Percentiles rank a stretch among this genome's conserved stretches.
Conservation (phyloP, 805 yeast genomes). For the Lipomyces orientalis region DNA sequence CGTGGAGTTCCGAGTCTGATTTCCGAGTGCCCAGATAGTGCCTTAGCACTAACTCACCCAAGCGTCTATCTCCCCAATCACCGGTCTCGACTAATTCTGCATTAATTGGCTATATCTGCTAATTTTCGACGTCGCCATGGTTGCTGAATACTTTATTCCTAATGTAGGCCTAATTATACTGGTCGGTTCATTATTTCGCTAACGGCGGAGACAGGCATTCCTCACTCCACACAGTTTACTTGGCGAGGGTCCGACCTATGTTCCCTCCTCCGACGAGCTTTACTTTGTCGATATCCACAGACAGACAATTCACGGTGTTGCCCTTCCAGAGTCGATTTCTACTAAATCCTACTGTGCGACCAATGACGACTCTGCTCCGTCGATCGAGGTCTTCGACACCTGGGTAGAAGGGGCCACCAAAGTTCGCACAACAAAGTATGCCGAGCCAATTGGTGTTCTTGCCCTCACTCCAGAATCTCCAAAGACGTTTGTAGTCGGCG, state of each 20-base stretch:
- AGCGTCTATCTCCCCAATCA: too few species aligned
- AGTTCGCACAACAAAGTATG: constrained; percentile 42
- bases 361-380: constrained; percentile 27
- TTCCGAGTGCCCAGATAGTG: too few species aligned
- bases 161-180: background rate
- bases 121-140: background rate
- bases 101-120: background rate
- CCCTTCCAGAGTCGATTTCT: constrained; percentile 11
- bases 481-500: constrained; percentile 63
- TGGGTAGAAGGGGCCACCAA: constrained; percentile 31
- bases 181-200: background rate
- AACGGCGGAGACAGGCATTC: constrained; percentile 28
- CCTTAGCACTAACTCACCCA: too few species aligned
- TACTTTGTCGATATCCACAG: constrained; percentile 45
- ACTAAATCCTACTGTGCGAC: constrained; percentile 16
- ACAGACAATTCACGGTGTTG: constrained; percentile 19
- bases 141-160: constrained; percentile 23
- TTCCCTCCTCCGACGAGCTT: constrained; percentile 40
- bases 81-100: background rate
- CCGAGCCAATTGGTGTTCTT: constrained; percentile 66
- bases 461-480: constrained; percentile 60
- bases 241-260: constrained; percentile 47
- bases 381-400: constrained; percentile 37
- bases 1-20: too few species aligned
- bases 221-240: constrained; percentile 38